Evolutionary conservation across 305 asterid genomes (phyloP).

Genomic region (Nicotiana rustica): DNA sequence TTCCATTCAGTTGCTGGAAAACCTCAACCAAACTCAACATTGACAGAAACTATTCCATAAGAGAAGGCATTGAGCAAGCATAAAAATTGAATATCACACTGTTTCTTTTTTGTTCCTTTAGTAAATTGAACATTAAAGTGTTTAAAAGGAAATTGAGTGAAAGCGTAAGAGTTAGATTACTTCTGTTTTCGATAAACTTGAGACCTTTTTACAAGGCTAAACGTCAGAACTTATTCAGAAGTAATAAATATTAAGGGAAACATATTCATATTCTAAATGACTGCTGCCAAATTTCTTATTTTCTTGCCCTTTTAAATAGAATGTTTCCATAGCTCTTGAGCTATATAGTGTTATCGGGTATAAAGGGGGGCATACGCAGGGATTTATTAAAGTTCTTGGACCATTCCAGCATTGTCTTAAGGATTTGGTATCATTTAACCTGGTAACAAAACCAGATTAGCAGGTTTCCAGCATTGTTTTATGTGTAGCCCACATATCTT

Average conservation of each 20-base stretch:
- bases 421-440: not conserved
- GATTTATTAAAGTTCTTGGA: not conserved
- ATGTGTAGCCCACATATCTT: not conserved
- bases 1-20: constrained; percentile 22
- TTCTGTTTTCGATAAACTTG: not conserved
- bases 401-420: constrained; percentile 3
- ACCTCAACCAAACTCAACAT: constrained; percentile 12
- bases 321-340: not conserved
- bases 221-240: constrained; percentile 1
- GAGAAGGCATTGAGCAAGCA: constrained; percentile 12
- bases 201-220: not conserved
- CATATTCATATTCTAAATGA: not conserved
- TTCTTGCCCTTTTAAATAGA: not conserved
- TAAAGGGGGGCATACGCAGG: not conserved
- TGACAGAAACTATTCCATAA: not conserved
- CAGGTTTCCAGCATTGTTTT: not conserved
- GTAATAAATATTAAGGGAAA: constrained; percentile 13
- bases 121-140: not conserved
- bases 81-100: not conserved
- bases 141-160: not conserved
- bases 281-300: not conserved
- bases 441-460: constrained; percentile 20
- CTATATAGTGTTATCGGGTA: too few relatives aligned
- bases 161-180: not conserved
- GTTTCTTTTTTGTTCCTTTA: not conserved